A percentile compares a stretch with the other conserved stretches of the same genome.
Conservation (phyloP, 78 protist genomes). For the Creolimax fragrantissima region DNA sequence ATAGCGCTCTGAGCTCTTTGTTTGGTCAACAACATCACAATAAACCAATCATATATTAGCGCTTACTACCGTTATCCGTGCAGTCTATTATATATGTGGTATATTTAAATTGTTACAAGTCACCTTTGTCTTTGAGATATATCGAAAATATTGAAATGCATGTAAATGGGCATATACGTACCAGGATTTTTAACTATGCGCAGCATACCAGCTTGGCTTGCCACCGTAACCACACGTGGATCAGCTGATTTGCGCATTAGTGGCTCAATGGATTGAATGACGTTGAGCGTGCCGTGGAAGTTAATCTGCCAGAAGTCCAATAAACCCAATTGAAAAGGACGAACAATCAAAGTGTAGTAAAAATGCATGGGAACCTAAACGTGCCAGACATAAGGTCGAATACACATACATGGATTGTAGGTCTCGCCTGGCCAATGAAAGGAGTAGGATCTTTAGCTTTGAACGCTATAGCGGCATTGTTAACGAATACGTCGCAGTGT, state of each 20-base stretch:
- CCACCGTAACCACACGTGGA: neutral
- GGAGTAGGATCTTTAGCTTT: neutral
- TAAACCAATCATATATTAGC: neutral
- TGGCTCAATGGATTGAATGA: neutral
- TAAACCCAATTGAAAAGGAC: no score
- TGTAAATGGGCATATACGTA: neutral
- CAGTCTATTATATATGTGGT: neutral
- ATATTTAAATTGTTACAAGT: neutral
- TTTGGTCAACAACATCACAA: neutral
- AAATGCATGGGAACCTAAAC: no score
- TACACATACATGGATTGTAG: neutral
- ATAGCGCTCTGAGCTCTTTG: neutral
- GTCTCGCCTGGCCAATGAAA: neutral
- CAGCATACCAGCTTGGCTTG: neutral
- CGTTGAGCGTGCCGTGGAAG: neutral
- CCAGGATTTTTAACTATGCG: neutral
- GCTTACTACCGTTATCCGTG: neutral
- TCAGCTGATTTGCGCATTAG: neutral
- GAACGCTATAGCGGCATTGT: neutral
- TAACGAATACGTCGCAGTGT: neutral
- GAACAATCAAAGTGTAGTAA: no score
- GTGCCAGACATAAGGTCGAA: no score
- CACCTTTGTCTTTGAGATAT: neutral
- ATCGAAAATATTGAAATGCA: neutral
- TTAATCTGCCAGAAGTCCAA: no score